Conservation (phyloP, 2,329 filamentous ascomycete genomes). For the Hypoxylon sp. region DNA sequence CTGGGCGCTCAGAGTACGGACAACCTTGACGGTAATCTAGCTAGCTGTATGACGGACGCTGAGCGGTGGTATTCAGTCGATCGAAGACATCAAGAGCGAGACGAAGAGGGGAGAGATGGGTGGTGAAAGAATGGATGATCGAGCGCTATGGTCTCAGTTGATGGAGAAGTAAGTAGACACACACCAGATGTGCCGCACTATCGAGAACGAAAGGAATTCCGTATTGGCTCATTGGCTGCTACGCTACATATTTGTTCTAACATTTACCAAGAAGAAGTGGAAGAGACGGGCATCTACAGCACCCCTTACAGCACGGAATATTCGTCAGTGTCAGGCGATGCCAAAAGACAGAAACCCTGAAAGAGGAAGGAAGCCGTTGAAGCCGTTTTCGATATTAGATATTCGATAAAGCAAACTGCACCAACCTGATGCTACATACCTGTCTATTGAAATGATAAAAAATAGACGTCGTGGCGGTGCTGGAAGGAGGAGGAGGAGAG, state of each 20-base stretch:
- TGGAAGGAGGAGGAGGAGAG: no score
- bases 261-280: slow-evolving; percentile 13
- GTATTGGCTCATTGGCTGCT: slow-evolving; percentile 17
- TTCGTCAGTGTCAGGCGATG: no score
- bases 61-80: slow-evolving; percentile 19
- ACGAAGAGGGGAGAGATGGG: slow-evolving; percentile 16
- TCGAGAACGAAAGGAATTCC: slow-evolving; percentile 16
- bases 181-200: slow-evolving; percentile 15
- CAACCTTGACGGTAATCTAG: slow-evolving; percentile 24
- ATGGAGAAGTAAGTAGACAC: slow-evolving; percentile 14
- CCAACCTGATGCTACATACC: no score
- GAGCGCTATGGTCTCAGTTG: slow-evolving; percentile 13
- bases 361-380: no score
- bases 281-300: slow-evolving; percentile 19
- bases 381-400: no score
- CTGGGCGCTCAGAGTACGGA: slow-evolving; percentile 22
- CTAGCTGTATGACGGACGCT: slow-evolving; percentile 28
- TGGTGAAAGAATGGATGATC: slow-evolving; percentile 27
- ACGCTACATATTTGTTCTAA: slow-evolving; percentile 24
- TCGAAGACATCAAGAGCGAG: slow-evolving; percentile 32
- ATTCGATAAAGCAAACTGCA: no score
- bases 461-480: no score
- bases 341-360: no score
- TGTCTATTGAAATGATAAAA: no score
- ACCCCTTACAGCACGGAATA: slow-evolving; percentile 56